phyloP scores from a whole-genome alignment of 805 yeast genomes.

The Sungouiella blattae region DNA sequence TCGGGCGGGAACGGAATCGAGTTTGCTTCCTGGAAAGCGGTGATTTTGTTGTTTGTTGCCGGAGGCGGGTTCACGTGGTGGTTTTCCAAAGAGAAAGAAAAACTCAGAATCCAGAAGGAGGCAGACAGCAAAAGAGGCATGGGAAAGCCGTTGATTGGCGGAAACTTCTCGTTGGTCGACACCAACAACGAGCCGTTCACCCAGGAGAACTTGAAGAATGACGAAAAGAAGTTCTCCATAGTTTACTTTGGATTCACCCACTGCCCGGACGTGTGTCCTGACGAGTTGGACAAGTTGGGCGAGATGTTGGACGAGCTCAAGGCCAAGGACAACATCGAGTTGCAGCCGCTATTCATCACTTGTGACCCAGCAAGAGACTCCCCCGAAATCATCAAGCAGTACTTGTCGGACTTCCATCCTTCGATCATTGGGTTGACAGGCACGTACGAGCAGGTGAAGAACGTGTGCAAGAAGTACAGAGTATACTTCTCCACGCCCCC shows the following conservation, averaged over 20 bases:
- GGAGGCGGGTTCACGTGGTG: conserved; percentile 72
- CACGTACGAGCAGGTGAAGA: conserved; percentile 77
- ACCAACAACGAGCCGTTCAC: conserved; percentile 71
- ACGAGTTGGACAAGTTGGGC: conserved; percentile 90
- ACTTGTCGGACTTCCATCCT: conserved; percentile 86
- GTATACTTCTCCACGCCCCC: conserved; percentile 98
- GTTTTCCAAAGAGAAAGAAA: conserved; percentile 73
- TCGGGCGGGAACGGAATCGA: conserved; percentile 50
- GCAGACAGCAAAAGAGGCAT: conserved; percentile 83
- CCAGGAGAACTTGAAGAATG: conserved; percentile 66
- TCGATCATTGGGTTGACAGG: conserved; percentile 90
- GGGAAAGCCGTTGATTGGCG: conserved; percentile 93
- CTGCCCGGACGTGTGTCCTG: conserved; percentile 99
- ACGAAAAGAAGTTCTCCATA: conserved; percentile 61
- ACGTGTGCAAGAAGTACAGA: conserved; percentile 82
- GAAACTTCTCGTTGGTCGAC: conserved; percentile 75
- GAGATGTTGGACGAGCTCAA: conserved; percentile 62
- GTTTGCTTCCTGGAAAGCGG: conserved; percentile 83
- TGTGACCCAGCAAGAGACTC: conserved; percentile 96
- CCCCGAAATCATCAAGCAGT: conserved; percentile 79
- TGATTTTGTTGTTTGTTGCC: conserved; percentile 56
- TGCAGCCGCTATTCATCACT: conserved; percentile 89
- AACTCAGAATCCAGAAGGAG: conserved; percentile 67
- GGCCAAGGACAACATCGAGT: conserved; percentile 45
- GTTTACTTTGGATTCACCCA: conserved; percentile 96